Evolutionary conservation across 768 basidiomycete species (phyloP), one percentile per base, ranked within the genome.

Genomic region (Russula compacta): DNA sequence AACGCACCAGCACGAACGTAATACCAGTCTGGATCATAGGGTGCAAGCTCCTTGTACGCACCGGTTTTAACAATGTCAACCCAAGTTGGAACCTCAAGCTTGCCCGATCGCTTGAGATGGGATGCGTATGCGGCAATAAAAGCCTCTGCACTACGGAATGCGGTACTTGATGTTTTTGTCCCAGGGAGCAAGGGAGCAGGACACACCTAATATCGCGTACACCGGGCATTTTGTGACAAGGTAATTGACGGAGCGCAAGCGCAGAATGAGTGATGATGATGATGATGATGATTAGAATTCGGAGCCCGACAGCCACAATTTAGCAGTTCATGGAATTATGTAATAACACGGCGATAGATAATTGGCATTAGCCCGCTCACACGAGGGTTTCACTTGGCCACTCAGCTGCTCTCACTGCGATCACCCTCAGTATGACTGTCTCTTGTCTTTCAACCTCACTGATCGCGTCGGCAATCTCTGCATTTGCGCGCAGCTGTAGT

Each of bases 1-100:
- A 44, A 82, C 85, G 73, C 71, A 97, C 95, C 95, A 77, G 95
- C 91, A 71, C 97, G 92, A 74, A 95, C 82, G 78, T 98, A 99
- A 83, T 86, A 99, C 97, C 97, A 99, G 76, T 99, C 97, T 46
- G 92, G 90, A 77, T 98, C 93, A 78, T 98, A 98, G 57, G 97
- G 97, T 56, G 95, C 95, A 63, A 97, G 91, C 78, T 99, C 97
- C 77, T 98, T 98, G 83, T 81, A 94, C 62, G 89, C 79, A 73
- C 92, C 95, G 64, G 97, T 99, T 83, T 99, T 99, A 74, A 99
- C 97, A 69, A 98, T 79, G 76, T 97, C 95, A 64, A 91, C 95
- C 95, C 95, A 98, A 76, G 85, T 87, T 69, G 95, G 95, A 64
- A 98, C 91, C 80, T 99, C 95, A 71, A 99, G 91, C 82, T 98